Base-by-base conservation (phyloP, 192 early-diverging fungal genomes). In the Coemansia sp. region DNA sequence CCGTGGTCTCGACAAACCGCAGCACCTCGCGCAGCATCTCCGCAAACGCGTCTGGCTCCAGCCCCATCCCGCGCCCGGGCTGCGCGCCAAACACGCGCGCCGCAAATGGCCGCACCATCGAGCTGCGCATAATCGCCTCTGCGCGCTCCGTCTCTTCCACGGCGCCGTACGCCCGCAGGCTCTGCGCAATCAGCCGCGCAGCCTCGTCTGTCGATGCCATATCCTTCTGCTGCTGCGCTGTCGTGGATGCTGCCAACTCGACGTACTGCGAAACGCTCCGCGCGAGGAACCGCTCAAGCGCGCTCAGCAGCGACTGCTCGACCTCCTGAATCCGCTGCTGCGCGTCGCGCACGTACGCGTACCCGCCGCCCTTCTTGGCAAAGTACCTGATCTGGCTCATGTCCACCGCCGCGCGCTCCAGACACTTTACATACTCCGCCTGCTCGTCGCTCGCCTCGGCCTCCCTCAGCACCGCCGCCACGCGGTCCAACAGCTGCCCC, bases 351-450 rank as follows among this genome's bases (percentile, higher is more conserved):
- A 77, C 52, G 47, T 70, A 70, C 32, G 63, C 55, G 10, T 54
- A 38, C 3, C 32, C 51, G 31, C 47, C 56, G 22, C 69, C 68
- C 58, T 71, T 70, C 31, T 42, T 35, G 6, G 66, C 47, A 52
- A 67, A 71, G 24, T 71, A 77, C 29, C 64, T 44, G 28, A 67
- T 67, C 57, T 77, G 74, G 4, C 65, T 65, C 11, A 67, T 29
- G 25, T 77, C 74, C 19, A 53, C 68, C 0, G 68, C 68, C 7
- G 65, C 64, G 14, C 74, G 48, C 58, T 77, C 74, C 50, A 71
- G 35, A 24, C 64, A 59, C 71, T 67, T 67, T 58, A 67, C 35
- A 43, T 65, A 52, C 33, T 71, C 69, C 7, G 29, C 35, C 22
- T 27, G 4, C 33, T 21, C 33, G 2, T 3, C n/a, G 4, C 19